A percentile compares a stretch with the other conserved stretches of the same genome.
phyloP scores from a whole-genome alignment of 257 asterid species.

The Capsicum rhomboideum region DNA sequence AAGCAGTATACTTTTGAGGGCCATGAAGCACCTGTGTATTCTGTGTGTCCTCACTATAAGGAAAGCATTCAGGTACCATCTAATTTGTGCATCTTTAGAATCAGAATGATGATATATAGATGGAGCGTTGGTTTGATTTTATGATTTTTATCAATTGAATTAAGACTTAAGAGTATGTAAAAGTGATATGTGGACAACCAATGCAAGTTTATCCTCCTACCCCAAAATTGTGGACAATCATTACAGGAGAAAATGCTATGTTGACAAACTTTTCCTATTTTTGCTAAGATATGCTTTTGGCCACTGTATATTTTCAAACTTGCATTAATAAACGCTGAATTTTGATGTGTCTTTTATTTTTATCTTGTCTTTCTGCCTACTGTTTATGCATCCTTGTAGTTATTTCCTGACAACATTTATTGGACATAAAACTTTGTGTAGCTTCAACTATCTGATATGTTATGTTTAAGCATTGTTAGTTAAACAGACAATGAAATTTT shows the following conservation, averaged over 20 bases:
- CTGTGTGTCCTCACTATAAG: conserved; percentile 42
- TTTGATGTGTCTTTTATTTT: neutral
- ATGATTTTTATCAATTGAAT: neutral
- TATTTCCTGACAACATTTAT: neutral
- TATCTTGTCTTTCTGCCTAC: neutral
- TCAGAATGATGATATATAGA: neutral
- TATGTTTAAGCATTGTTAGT: neutral
- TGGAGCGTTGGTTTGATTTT: neutral
- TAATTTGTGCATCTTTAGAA: neutral
- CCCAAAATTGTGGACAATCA: neutral
- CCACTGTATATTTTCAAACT: neutral
- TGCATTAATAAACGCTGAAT: neutral
- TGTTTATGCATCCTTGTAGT: neutral
- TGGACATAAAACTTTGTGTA: neutral
- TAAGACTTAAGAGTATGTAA: neutral
- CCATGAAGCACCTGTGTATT: conserved; percentile 48
- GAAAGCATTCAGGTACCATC: conserved; percentile 32
- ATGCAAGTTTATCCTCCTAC: neutral
- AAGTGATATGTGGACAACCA: neutral
- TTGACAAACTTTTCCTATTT: neutral
- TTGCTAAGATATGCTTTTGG: neutral
- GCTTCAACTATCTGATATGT: neutral
- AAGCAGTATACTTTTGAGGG: conserved; percentile 42
- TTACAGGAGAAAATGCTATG: neutral
- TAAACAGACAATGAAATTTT: neutral